Conservation (phyloP, 805 yeast species). For the Aciculoconidium aculeatum region DNA sequence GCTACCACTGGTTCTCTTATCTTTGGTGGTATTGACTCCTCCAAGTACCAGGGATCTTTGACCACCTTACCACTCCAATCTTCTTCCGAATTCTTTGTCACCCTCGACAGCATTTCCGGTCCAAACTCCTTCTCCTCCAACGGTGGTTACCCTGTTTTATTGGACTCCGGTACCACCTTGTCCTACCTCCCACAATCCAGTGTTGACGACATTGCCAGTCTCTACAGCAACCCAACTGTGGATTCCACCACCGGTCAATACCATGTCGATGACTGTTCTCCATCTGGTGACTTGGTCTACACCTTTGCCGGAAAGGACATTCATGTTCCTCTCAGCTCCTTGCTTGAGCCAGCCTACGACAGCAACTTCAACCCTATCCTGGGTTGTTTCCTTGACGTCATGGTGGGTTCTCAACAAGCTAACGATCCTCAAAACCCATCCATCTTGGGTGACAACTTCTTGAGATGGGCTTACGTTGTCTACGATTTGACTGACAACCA, state of each 20-base stretch:
- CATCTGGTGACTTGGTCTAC: constrained; percentile 2
- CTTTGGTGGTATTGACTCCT: constrained; percentile 69
- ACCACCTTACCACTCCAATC: constrained; percentile 21
- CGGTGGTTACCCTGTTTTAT: constrained; percentile 2
- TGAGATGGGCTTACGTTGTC: constrained; percentile 21
- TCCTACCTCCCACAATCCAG: constrained; percentile 4
- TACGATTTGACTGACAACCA: constrained; percentile 20
- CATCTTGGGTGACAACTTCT: constrained; percentile 25
- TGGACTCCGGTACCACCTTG: constrained; percentile 9
- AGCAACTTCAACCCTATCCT: constrained; percentile 1
- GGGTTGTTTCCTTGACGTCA: constrained; percentile 7
- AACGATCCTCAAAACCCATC: constrained; percentile 10
- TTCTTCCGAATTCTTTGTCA: constrained; percentile 4
- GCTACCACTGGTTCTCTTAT: constrained; percentile 46
- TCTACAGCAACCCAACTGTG: constrained; percentile 2
- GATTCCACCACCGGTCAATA: constrained; percentile 1
- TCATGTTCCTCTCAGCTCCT: constrained; percentile 3
- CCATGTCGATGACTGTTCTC: constrained; percentile 1
- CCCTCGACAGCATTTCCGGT: not conserved
- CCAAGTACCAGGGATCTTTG: constrained; percentile 51
- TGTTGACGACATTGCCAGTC: constrained; percentile 2
- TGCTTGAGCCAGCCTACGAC: constrained; percentile 4
- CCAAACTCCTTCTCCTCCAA: constrained; percentile 23
- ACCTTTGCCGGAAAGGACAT: constrained; percentile 4
- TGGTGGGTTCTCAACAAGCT: too few species aligned